These are phyloP conservation scores for Epichloe scottii DNA, from an alignment of 2,329 filamentous ascomycete genomes.

Conservation along the genomic window DNA sequence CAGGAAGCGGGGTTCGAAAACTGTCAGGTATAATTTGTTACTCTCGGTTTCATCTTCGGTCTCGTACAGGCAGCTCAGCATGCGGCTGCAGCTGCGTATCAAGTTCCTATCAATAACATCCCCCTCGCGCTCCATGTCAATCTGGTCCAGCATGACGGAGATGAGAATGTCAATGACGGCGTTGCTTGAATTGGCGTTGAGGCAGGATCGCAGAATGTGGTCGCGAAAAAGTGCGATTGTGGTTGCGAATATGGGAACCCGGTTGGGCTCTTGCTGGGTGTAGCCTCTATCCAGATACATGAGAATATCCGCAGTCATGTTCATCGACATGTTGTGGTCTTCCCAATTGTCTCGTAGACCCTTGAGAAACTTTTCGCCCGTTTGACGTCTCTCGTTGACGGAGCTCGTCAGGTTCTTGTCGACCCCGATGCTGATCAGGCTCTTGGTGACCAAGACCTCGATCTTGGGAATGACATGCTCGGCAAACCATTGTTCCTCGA, in stretches of 20 bases:
- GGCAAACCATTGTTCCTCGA: conserved; percentile 73
- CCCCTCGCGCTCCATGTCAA: conserved; percentile 83
- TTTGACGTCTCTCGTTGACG: conserved; percentile 64
- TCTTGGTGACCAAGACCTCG: conserved; percentile 55
- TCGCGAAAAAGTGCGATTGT: conserved; percentile 85
- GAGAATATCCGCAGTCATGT: conserved; percentile 89
- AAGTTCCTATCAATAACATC: conserved; percentile 77
- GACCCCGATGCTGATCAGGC: conserved; percentile 48
- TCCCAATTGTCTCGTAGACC: conserved; percentile 71
- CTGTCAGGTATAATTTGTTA: conserved; percentile 70
- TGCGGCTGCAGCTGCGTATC: conserved; percentile 71
- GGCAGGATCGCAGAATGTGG: conserved; percentile 56
- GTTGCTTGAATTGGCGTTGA: conserved; percentile 31
- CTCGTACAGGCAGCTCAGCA: conserved; percentile 84
- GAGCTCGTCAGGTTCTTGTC: conserved; percentile 46
- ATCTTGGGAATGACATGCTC: conserved; percentile 61
- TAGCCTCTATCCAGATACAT: conserved; percentile 96
- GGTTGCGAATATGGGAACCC: conserved; percentile 69
- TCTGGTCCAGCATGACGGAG: conserved; percentile 75
- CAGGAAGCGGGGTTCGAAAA: conserved; percentile 72
- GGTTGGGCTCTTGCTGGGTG: conserved; percentile 49
- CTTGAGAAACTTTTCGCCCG: conserved; percentile 72
- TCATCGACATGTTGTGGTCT: conserved; percentile 84
- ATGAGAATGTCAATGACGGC: conserved; percentile 65
- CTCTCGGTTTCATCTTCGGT: conserved; percentile 63